phyloP scores from a whole-genome alignment of 768 basidiomycete genomes.

The Daedaleopsis sinensis region DNA sequence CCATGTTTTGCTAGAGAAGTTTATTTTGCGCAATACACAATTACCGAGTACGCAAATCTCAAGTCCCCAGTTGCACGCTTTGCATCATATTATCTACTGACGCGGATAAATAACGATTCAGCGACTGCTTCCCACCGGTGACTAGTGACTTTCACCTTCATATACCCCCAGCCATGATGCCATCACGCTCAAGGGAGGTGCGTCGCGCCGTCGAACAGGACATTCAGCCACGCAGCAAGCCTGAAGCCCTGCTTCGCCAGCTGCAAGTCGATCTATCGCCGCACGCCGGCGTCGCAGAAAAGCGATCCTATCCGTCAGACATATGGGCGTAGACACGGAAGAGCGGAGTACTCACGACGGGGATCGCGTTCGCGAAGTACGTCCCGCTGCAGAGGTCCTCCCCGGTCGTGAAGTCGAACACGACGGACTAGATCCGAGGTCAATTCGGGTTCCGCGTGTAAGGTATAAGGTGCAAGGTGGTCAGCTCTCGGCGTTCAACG shows the following conservation, averaged over 20 bases:
- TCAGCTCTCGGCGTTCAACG: too few species aligned
- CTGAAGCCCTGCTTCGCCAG: conserved; percentile 33
- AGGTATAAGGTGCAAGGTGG: too few species aligned
- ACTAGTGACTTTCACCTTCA: too few species aligned
- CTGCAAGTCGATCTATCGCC: conserved; percentile 32
- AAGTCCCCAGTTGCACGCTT: too few species aligned
- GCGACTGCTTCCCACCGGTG: too few species aligned
- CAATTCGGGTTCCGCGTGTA: too few species aligned
- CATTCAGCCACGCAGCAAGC: conserved; percentile 28
- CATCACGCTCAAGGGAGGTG: conserved; percentile 8
- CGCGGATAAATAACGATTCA: too few species aligned
- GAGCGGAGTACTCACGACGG: conserved; percentile 13
- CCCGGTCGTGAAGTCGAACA: conserved; percentile 28
- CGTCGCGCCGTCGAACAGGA: conserved; percentile 26
- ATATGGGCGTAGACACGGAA: neutral
- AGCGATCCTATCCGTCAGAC: neutral
- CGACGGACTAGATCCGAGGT: conserved; percentile 21
- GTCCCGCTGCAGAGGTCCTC: conserved; percentile 30
- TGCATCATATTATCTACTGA: too few species aligned
- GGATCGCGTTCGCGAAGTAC: conserved; percentile 29
- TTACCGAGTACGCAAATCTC: too few species aligned
- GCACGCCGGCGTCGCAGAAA: neutral
- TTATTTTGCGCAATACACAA: too few species aligned
- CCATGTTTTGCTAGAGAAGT: too few species aligned
- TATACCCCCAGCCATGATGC: too few species aligned